These are phyloP conservation scores for Panicum miliaceum DNA, from an alignment of 176 grass and related monocot species.

Conservation along the genomic window DNA sequence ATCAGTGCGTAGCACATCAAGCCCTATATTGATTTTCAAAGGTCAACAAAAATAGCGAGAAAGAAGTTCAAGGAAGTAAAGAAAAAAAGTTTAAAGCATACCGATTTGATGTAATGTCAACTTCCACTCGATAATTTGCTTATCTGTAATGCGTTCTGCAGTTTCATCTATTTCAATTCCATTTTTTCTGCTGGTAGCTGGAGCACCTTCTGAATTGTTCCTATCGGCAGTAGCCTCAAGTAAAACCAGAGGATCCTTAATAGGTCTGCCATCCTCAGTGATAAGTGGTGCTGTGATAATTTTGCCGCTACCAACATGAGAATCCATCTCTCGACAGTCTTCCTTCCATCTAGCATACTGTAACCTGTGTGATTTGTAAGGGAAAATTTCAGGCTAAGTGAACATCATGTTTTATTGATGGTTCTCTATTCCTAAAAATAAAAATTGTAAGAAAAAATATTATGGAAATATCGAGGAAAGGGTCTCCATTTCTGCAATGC, in stretches of 20 bases:
- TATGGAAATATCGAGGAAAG: background rate
- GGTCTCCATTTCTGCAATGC: background rate
- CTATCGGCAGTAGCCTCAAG: slow-evolving; percentile 66
- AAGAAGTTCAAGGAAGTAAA: slow-evolving; percentile 14
- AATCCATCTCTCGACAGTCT: slow-evolving; percentile 80
- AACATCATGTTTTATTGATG: slow-evolving; percentile 8
- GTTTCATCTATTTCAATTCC: slow-evolving; percentile 35
- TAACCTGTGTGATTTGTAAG: slow-evolving; percentile 50
- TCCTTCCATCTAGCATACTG: slow-evolving; percentile 97
- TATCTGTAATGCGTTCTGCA: slow-evolving; percentile 52
- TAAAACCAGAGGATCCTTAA: slow-evolving; percentile 94
- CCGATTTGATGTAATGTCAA: slow-evolving; percentile 98
- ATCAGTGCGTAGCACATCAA: slow-evolving; percentile 96
- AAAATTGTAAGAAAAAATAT: slow-evolving; percentile 32
- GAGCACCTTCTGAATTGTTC: slow-evolving; percentile 37
- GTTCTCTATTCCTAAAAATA: slow-evolving; percentile 30
- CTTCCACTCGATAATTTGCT: slow-evolving; percentile 93
- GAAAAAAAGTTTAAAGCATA: slow-evolving; percentile 40
- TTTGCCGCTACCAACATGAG: slow-evolving; percentile 95
- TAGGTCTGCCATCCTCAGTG: slow-evolving; percentile 83
- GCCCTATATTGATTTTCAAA: slow-evolving; percentile 58
- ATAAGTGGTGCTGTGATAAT: slow-evolving; percentile 91
- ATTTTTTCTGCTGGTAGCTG: slow-evolving; percentile 25
- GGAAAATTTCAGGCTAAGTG: slow-evolving; percentile 37
- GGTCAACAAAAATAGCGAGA: slow-evolving; percentile 21